These are phyloP conservation scores for Flaveria sonorensis DNA, from an alignment of 129 eudicot genomes.

Conservation along the genomic window DNA sequence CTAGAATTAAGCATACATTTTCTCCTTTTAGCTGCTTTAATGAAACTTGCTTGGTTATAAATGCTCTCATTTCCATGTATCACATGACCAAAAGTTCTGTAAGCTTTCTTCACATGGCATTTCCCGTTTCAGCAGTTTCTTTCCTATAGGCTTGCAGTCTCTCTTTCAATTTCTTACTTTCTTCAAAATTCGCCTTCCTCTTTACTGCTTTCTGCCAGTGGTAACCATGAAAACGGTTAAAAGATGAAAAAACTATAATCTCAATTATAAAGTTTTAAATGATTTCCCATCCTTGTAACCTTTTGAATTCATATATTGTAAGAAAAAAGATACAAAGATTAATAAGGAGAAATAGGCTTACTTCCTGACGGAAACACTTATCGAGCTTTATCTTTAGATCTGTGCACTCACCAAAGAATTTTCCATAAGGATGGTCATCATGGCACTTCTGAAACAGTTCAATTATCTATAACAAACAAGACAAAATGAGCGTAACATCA, in stretches of 20 bases:
- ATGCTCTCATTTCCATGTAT: conserved; percentile 13
- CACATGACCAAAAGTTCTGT: neutral
- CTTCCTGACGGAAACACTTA: conserved; percentile 81
- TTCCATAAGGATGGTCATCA: conserved; percentile 65
- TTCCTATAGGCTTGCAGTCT: conserved; percentile 68
- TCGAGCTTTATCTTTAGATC: conserved; percentile 85
- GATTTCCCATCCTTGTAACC: neutral
- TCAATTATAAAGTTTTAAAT: neutral
- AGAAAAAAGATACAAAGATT: neutral
- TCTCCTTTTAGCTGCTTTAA: neutral
- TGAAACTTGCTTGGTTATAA: conserved; percentile 7
- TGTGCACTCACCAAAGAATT: conserved; percentile 79
- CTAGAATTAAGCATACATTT: neutral
- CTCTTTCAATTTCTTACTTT: conserved; percentile 84
- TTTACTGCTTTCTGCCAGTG: conserved; percentile 71
- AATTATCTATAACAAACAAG: conserved; percentile 54
- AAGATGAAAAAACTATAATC: neutral
- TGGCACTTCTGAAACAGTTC: conserved; percentile 80
- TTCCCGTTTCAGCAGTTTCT: conserved; percentile 45
- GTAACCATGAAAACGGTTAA: neutral
- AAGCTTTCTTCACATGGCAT: conserved; percentile 13
- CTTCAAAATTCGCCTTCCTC: conserved; percentile 88
- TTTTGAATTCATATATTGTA: neutral
- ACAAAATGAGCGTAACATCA: neutral
- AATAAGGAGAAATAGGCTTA: conserved; percentile 30